Percentiles rank a stretch among this genome's conserved stretches.
These are phyloP conservation scores for Huntiella decipiens DNA, from an alignment of 2,329 filamentous ascomycete species.

Conservation along the genomic window DNA sequence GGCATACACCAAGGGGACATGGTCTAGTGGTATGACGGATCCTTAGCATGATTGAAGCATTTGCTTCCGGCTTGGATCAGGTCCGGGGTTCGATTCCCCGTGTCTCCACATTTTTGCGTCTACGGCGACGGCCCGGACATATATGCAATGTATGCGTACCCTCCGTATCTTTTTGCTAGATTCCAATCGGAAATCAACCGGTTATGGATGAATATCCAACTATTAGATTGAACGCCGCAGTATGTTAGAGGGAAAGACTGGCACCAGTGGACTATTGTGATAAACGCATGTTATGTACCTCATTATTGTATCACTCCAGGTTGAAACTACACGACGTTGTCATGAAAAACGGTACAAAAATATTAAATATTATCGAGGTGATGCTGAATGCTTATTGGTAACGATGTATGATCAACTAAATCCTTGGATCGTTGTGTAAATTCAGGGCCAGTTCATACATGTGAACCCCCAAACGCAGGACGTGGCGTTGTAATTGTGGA, in stretches of 20 bases:
- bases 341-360: too few relatives aligned
- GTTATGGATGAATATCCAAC: not conserved
- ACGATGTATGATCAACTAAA: too few relatives aligned
- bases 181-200: not conserved
- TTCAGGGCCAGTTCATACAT: too few relatives aligned
- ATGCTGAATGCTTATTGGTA: too few relatives aligned
- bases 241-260: not conserved
- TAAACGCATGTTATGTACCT: not conserved
- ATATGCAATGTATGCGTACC: not conserved
- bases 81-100: conserved; percentile 12
- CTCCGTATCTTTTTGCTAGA: not conserved
- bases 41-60: conserved; percentile 3
- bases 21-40: conserved; percentile 5
- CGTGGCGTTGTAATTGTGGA: too few relatives aligned
- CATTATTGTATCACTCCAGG: too few relatives aligned
- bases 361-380: too few relatives aligned
- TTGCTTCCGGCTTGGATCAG: conserved; percentile 7
- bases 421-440: too few relatives aligned
- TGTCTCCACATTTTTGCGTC: conserved; percentile 5
- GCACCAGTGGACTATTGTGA: not conserved
- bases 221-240: not conserved
- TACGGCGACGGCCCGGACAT: not conserved
- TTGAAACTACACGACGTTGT: too few relatives aligned
- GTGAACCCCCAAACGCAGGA: too few relatives aligned
- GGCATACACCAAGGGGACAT: not conserved